Base-by-base conservation (phyloP, 2,329 filamentous ascomycete genomes). In the Penicillium sp. region DNA sequence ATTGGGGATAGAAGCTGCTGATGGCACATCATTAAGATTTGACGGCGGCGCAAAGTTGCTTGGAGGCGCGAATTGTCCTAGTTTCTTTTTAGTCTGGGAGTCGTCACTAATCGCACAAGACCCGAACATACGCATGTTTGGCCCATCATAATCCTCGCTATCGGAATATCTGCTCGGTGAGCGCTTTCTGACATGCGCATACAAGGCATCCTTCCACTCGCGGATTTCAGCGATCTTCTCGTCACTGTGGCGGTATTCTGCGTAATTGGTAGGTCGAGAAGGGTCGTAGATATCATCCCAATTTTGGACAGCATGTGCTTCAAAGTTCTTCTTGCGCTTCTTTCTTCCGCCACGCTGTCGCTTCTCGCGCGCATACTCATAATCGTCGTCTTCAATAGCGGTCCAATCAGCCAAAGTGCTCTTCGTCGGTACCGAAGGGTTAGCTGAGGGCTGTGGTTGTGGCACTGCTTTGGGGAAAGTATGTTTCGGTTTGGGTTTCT, bases 241-340 rank as follows among this genome's bases (percentile, higher is more conserved):
- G 58, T 96, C 91, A 68, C 91, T 94, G 59, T 87, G 82, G 59
- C 90, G 83, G 71, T 94, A 97, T 69, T 93, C 89, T 55, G 93
- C 89, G 49, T 93, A 89, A 64, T 87, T 92, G 41, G 90, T 96
- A 9, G 93, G 92, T 39, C 89, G 81, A 12, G 88, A 81, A 0
- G 91, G 90, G 68, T 96, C 93, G 72, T 96, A 97, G 25, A 94
- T 84, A 71, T 96, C 91, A 72, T 96, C 89, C 92, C 92, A 97
- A 70, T 96, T 88, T n/a, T 82, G 77, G 31, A 82, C 74, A 47
- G 81, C 79, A 6, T 85, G 79, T 62, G 83, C 82, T 59, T 86
- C 83, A 67, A 85, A 83, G 73, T 87, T 88, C 81, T 90, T 90
- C 75, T 89, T 87, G 71, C 87, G 88, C 75, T 89, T 91, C 76